phyloP scores from a whole-genome alignment of 2,329 filamentous ascomycete genomes.

The Fusarium succisae region DNA sequence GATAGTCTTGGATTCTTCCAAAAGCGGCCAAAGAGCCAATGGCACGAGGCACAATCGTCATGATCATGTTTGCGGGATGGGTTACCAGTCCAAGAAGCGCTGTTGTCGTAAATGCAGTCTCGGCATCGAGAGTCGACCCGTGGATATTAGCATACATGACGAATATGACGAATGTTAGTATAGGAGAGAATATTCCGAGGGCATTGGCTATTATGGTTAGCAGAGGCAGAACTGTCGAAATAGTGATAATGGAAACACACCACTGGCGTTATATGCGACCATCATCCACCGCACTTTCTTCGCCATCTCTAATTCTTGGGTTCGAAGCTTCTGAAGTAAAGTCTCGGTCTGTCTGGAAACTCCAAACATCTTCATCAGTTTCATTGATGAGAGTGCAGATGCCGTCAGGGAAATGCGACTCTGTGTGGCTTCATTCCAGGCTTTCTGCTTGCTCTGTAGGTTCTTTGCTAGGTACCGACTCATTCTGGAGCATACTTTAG shows the following conservation, averaged over 20 bases:
- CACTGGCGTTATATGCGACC: not conserved
- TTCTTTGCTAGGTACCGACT: not conserved
- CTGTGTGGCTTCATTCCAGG: not conserved
- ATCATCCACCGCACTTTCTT: not conserved
- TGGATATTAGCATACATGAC: not conserved
- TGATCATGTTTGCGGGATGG: not conserved
- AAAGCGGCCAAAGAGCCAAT: not conserved
- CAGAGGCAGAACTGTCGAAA: accelerated
- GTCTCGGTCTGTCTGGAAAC: not conserved
- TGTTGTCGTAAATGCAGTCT: not conserved
- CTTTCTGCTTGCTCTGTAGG: not conserved
- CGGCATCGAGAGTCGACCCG: not conserved
- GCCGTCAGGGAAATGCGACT: not conserved
- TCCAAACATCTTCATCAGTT: not conserved
- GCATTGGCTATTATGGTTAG: not conserved
- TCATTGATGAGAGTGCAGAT: not conserved
- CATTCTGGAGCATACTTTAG: not conserved
- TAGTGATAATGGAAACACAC: not conserved
- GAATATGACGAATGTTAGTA: not conserved
- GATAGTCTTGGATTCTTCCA: not conserved
- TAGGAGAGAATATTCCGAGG: not conserved
- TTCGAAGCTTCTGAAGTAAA: not conserved
- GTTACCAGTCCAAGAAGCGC: not conserved
- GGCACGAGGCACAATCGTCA: not conserved
- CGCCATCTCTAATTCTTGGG: not conserved